phyloP scores from a whole-genome alignment of 2,329 filamentous ascomycete genomes.

The Fusarium sarcochroum region DNA sequence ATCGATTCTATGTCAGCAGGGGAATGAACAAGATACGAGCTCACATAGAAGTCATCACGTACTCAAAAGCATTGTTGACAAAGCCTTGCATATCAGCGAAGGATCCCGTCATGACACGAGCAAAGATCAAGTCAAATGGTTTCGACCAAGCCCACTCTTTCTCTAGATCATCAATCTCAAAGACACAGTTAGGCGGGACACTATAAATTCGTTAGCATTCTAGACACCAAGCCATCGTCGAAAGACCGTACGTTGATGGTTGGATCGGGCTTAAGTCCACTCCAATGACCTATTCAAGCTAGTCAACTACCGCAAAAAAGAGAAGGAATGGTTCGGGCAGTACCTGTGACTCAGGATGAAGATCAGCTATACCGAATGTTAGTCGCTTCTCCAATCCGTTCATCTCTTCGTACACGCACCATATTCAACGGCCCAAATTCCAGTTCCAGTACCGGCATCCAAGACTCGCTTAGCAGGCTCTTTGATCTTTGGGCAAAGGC shows the following conservation, averaged over 20 bases:
- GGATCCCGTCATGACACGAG: constrained; percentile 17
- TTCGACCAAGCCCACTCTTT: constrained; percentile 23
- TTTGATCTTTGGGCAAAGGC: constrained; percentile 3
- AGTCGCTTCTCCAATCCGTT: neutral
- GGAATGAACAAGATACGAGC: no score
- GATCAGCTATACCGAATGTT: neutral
- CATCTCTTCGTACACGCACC: neutral
- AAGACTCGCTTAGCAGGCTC: neutral
- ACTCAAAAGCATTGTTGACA: neutral
- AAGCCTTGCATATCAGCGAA: constrained; percentile 18
- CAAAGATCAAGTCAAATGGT: constrained; percentile 12
- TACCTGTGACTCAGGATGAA: constrained; percentile 14
- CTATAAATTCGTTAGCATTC: neutral
- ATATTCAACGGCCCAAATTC: constrained; percentile 20
- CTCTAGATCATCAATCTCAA: constrained; percentile 16
- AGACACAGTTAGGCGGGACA: constrained; percentile 6
- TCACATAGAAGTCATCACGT: no score
- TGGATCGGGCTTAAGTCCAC: constrained; percentile 20
- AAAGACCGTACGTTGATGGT: neutral
- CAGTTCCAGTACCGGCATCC: constrained; percentile 19
- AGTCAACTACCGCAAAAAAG: no score
- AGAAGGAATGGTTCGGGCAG: no score
- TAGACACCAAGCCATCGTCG: rapidly evolving
- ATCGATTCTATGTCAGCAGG: no score
- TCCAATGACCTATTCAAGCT: constrained; percentile 10